A percentile compares a stretch with the other conserved stretches of the same genome.
Evolutionary conservation across 1,284 basidiomycete genomes (phyloP).

Genomic region (Ustilago cynodontis): DNA sequence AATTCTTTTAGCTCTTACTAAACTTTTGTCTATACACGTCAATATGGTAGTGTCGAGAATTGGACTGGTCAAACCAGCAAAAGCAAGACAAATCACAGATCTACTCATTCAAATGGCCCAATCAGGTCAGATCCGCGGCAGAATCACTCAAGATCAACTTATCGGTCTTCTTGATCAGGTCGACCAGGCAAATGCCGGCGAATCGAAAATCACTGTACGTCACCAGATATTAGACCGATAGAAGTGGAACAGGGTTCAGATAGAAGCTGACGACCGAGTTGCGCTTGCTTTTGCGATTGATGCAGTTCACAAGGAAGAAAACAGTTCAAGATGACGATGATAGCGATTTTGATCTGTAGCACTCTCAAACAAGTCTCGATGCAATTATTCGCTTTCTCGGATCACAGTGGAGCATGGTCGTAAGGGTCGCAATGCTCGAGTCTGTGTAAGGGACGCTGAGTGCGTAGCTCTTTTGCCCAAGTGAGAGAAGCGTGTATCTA

Average conservation of each 20-base stretch:
- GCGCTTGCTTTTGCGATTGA: not conserved
- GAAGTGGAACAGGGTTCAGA: not conserved
- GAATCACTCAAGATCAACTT: constrained; percentile 87
- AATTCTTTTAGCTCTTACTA: not conserved
- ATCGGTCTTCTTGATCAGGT: constrained; percentile 94
- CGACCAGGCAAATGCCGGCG: constrained; percentile 58
- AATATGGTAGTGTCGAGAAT: constrained; percentile 82
- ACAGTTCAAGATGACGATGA: constrained; percentile 57
- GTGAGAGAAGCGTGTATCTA: constrained; percentile 2
- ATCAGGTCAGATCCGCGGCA: constrained; percentile 86
- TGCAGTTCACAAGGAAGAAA: constrained; percentile 55
- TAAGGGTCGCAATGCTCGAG: not conserved
- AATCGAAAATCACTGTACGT: constrained; percentile 66
- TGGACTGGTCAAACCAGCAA: constrained; percentile 87
- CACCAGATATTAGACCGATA: not conserved
- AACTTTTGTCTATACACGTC: not conserved
- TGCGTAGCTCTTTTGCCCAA: not conserved
- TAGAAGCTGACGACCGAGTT: not conserved
- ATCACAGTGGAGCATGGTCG: not conserved
- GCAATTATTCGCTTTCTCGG: not conserved
- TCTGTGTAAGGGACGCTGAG: too few species aligned
- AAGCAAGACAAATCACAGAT: constrained; percentile 86
- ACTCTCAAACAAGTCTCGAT: not conserved
- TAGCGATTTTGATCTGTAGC: constrained; percentile 57
- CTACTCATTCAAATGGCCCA: constrained; percentile 91